phyloP scores from a whole-genome alignment of 352 stramenopile genomes.

The Phytophthora macrochlamydospora region DNA sequence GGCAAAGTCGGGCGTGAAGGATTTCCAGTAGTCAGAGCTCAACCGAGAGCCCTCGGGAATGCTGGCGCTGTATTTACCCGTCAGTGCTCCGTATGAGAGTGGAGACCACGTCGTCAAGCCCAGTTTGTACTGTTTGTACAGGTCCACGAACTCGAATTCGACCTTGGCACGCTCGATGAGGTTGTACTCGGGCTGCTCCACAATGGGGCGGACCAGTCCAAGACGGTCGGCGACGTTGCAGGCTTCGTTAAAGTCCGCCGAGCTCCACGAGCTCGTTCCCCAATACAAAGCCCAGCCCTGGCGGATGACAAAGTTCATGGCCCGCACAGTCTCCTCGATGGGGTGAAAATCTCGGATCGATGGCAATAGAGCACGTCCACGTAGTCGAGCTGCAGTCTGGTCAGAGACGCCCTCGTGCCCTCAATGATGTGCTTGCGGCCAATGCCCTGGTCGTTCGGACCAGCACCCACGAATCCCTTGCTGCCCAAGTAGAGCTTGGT shows the following conservation, averaged over 20 bases:
- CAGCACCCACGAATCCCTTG: slow-evolving; percentile 9
- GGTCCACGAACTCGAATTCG: slow-evolving; percentile 53
- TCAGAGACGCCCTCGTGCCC: slow-evolving; percentile 42
- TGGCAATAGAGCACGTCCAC: too few species aligned
- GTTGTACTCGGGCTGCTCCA: slow-evolving; percentile 38
- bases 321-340: too few species aligned
- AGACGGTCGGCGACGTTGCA: slow-evolving; percentile 40
- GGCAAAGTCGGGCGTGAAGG: slow-evolving; percentile 10
- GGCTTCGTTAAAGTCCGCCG: slow-evolving; percentile 52
- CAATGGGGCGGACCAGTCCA: slow-evolving; percentile 21
- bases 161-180: slow-evolving; percentile 55
- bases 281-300: slow-evolving; percentile 20
- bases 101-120: slow-evolving; percentile 39
- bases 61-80: slow-evolving; percentile 65
- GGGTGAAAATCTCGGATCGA: too few species aligned
- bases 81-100: slow-evolving; percentile 53
- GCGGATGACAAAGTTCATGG: too few species aligned
- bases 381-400: slow-evolving; percentile 21
- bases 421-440: slow-evolving; percentile 59
- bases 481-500: slow-evolving; percentile 52
- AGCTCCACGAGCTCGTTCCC: slow-evolving; percentile 58
- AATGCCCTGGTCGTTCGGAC: slow-evolving; percentile 36
- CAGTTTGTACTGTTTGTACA: slow-evolving; percentile 64
- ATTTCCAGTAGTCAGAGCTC: slow-evolving; percentile 9
- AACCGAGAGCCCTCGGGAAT: slow-evolving; percentile 33